Base-by-base conservation (phyloP, 2,329 filamentous ascomycete genomes). In the Hymenoscyphus fraxineus region DNA sequence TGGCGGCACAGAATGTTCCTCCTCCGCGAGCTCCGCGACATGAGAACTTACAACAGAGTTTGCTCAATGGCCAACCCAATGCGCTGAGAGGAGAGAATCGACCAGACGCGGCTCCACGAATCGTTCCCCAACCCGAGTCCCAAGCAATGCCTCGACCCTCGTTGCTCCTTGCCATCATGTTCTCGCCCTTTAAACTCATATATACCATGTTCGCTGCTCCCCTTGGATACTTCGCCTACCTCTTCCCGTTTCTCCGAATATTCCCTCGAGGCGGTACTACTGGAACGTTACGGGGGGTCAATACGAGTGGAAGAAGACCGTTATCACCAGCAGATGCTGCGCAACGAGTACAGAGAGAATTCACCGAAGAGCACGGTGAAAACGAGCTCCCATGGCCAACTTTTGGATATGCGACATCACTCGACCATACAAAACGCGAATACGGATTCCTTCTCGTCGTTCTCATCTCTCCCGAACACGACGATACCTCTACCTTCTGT, bases 361-460 rank as follows among this genome's bases (percentile, higher is more conserved):
- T 99, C 70, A 93, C 97, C 72, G 95, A 99, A 77, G 92, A 96
- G 72, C 95, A 97, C 73, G 93, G 92, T 0, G 78, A 82, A 19
- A 85, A 87, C 59, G 81, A 81, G 4, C 78, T 98, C 4, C 88
- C 90, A 0, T 97, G 96, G 76, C 88, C 89, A 70, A 93, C 97
- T 74, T 90, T 90, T 60, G 93, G 94, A 4, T 95, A 98, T 74
- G 93, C 96, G 5, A 91, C 96, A 77, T 93, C 93, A 0, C 86
- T 97, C 67, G 95, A 99, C 74, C 79, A 89, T 44, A 93, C 94
- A 6, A 97, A 98, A 80, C 88, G 88, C 70, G 92, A 98, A 41
- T 83, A 97, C 63, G 96, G 96, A 75, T 97, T 96, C 74, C 81
- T 99, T 15, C 78, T 98, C n/a, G 89, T 97, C 16, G 80, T 98